These are phyloP conservation scores for Camellia sinensis DNA, from an alignment of 148 eudicot species.

Conservation along the genomic window DNA sequence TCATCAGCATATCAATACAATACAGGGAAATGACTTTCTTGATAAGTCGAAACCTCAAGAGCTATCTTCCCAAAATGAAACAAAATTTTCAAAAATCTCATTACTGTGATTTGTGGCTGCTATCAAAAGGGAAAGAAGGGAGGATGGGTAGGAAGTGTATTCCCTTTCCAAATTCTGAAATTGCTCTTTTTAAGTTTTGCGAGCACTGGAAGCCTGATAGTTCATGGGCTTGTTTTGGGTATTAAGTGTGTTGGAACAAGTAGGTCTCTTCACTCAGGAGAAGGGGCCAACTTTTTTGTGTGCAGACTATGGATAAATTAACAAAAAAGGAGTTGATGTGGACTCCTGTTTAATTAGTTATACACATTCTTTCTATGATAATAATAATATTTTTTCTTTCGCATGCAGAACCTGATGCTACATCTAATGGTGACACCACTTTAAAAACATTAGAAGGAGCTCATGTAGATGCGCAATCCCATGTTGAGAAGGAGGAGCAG, in stretches of 20 bases:
- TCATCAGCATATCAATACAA: neutral
- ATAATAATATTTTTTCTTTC: neutral
- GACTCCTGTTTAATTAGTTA: neutral
- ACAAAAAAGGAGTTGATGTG: neutral
- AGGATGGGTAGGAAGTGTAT: neutral
- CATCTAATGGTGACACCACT: constrained; percentile 31
- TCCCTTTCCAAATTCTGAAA: neutral
- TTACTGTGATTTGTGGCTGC: neutral
- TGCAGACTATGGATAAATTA: neutral
- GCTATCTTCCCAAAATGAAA: neutral
- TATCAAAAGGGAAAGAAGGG: too few relatives aligned
- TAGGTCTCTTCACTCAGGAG: neutral
- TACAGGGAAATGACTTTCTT: neutral
- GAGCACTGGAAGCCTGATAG: neutral
- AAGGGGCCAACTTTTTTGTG: neutral
- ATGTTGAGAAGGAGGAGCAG: constrained; percentile 68
- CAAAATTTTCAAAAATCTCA: neutral
- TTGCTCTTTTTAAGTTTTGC: neutral
- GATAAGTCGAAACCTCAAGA: neutral
- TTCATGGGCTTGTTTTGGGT: neutral
- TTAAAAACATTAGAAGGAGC: constrained; percentile 37
- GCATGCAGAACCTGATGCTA: constrained; percentile 43
- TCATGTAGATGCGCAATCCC: constrained; percentile 44
- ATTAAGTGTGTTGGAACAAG: neutral
- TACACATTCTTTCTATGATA: neutral